A percentile compares a stretch with the other conserved stretches of the same genome.
These are phyloP conservation scores for Malassezia japonica DNA, from an alignment of 1,284 basidiomycete species.

Conservation along the genomic window DNA sequence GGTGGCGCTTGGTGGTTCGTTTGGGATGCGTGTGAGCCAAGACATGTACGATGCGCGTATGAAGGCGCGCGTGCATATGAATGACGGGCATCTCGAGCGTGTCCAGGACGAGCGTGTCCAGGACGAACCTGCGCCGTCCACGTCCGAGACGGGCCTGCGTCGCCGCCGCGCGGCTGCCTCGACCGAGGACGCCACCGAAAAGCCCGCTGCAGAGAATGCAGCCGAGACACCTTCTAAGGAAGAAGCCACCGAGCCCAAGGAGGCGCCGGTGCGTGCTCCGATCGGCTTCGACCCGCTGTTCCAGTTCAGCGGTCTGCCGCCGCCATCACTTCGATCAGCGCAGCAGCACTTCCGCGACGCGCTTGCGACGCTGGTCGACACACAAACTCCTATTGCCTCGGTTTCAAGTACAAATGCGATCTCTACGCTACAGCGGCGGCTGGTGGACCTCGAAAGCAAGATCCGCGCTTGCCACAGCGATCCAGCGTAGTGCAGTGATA, in stretches of 20 bases:
- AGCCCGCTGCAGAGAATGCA: not conserved
- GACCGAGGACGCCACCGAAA: not conserved
- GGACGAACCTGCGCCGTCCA: too few species aligned
- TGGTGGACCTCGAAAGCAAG: conserved; percentile 3
- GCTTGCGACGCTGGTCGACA: not conserved
- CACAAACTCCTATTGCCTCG: not conserved
- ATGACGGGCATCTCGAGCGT: not conserved
- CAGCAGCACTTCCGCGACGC: conserved; percentile 19
- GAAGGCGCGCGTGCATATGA: not conserved
- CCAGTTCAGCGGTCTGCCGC: conserved; percentile 28
- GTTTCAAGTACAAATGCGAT: not conserved
- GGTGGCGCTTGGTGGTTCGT: conserved; percentile 21
- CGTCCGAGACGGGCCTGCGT: too few species aligned
- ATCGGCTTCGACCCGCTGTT: conserved; percentile 14
- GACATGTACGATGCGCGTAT: conserved; percentile 28
- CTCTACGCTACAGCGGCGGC: not conserved
- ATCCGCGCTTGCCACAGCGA: not conserved
- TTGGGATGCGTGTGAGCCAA: conserved; percentile 19
- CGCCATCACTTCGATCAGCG: conserved; percentile 19
- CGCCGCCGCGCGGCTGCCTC: too few species aligned
- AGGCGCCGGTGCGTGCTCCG: not conserved
- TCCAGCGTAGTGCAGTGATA: not conserved
- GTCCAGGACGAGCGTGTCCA: not conserved
- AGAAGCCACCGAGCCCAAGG: too few species aligned
- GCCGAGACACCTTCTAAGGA: too few species aligned